Evolutionary conservation across 1,139 yeast genomes (phyloP).

Genomic region (Meyerozyma athensensis): DNA sequence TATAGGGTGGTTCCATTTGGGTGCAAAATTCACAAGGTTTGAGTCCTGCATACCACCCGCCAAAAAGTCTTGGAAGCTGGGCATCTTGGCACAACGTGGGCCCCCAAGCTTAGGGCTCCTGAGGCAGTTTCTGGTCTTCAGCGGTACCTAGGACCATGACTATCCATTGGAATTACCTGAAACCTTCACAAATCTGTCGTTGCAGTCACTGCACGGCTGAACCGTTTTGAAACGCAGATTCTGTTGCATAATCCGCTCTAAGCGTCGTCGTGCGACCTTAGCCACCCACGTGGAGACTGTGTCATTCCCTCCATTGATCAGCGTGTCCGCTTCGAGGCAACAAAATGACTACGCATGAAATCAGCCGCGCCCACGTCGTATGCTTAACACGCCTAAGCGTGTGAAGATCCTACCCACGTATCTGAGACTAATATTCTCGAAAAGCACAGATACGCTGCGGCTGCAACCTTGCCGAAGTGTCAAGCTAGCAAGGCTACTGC

Average conservation of each 20-base stretch:
- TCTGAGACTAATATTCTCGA: too few relatives aligned
- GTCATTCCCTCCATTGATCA: too few relatives aligned
- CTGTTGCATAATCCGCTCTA: neutral
- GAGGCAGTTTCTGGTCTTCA: neutral
- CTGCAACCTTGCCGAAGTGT: too few relatives aligned
- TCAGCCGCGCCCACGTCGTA: too few relatives aligned
- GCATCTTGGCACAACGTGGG: constrained; percentile 4
- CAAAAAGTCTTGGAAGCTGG: constrained; percentile 3
- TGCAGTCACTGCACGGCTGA: neutral
- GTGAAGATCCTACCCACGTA: too few relatives aligned
- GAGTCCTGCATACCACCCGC: neutral
- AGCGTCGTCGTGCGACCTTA: neutral
- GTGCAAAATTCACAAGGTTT: neutral
- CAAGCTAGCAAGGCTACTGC: too few relatives aligned
- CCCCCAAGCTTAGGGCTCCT: neutral
- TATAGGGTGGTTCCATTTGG: neutral
- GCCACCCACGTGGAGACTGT: neutral
- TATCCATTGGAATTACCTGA: neutral
- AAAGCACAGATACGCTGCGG: too few relatives aligned
- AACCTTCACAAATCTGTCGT: neutral
- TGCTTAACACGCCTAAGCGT: too few relatives aligned
- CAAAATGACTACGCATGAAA: too few relatives aligned
- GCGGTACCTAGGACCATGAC: neutral
- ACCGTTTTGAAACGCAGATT: neutral
- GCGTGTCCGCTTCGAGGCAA: too few relatives aligned